These are phyloP conservation scores for Inga oerstediana DNA, from an alignment of 306 rosid species.

Conservation along the genomic window DNA sequence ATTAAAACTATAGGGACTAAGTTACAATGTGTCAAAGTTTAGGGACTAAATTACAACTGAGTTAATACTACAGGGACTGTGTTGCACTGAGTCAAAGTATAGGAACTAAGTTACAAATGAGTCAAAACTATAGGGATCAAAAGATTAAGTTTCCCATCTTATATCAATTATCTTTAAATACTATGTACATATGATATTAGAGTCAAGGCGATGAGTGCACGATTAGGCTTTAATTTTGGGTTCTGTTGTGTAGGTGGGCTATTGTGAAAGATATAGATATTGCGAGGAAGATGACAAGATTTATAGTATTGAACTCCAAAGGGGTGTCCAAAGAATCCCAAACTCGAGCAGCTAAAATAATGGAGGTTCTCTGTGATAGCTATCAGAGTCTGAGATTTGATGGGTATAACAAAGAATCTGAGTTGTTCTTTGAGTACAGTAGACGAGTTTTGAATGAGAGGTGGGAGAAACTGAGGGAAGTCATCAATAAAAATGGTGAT, in stretches of 20 bases:
- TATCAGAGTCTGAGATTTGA: slow-evolving; percentile 14
- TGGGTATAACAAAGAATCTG: slow-evolving; percentile 6
- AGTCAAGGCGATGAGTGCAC: neutral
- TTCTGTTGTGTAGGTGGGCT: slow-evolving; percentile 62
- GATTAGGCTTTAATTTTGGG: neutral
- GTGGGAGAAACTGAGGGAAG: slow-evolving; percentile 64
- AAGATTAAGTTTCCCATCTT: too few species aligned
- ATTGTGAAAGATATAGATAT: slow-evolving; percentile 72
- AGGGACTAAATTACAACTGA: too few species aligned
- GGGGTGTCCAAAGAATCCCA: slow-evolving; percentile 88
- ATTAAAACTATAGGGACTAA: too few species aligned
- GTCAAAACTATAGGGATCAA: too few species aligned
- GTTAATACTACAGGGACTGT: too few species aligned
- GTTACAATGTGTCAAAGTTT: too few species aligned
- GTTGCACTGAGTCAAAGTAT: too few species aligned
- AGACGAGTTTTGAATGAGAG: slow-evolving; percentile 53
- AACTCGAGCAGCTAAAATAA: slow-evolving; percentile 62
- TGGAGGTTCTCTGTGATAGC: slow-evolving; percentile 60
- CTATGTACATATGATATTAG: too few species aligned
- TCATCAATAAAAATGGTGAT: slow-evolving; percentile 32
- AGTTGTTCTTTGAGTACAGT: slow-evolving; percentile 45
- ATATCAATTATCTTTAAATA: too few species aligned
- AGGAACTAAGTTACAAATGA: too few species aligned
- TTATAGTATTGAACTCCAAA: slow-evolving; percentile 56
- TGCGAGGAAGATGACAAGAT: slow-evolving; percentile 65